phyloP scores from a whole-genome alignment of 2,329 filamentous ascomycete genomes.

The Calonectria hawksworthii region DNA sequence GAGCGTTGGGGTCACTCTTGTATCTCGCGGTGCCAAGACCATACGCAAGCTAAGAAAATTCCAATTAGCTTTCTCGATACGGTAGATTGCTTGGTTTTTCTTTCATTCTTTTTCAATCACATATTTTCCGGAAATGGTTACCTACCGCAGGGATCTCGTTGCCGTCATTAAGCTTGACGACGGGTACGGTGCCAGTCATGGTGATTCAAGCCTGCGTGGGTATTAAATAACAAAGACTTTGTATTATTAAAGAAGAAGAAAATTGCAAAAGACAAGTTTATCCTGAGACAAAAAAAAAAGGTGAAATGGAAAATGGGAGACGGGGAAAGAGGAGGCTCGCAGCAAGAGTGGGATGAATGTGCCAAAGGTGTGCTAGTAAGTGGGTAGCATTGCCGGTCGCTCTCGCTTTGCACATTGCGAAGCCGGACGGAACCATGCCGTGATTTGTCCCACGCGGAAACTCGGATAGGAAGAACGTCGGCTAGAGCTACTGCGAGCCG shows the following conservation, averaged over 20 bases:
- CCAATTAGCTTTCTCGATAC: conserved; percentile 1
- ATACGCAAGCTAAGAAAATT: conserved; percentile 71
- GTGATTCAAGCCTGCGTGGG: conserved; percentile 11
- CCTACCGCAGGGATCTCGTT: conserved; percentile 78
- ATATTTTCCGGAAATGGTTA: not conserved
- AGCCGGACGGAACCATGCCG: conserved; percentile 34
- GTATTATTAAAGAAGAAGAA: not conserved
- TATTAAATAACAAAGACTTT: not conserved
- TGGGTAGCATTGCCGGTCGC: not conserved
- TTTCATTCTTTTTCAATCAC: not conserved
- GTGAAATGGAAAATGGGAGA: not conserved
- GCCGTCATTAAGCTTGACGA: conserved; percentile 80
- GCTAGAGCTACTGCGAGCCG: not conserved
- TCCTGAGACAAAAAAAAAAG: not conserved
- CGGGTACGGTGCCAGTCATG: conserved; percentile 58
- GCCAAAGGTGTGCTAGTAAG: conserved; percentile 18
- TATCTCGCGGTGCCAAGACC: conserved; percentile 79
- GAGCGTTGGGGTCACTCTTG: conserved; percentile 63
- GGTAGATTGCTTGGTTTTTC: not conserved
- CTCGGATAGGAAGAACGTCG: not conserved
- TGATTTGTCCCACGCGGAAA: conserved; percentile 29
- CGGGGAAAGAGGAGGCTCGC: not conserved
- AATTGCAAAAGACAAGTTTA: not conserved
- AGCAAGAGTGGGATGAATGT: conserved; percentile 22
- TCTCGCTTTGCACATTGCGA: conserved; percentile 29